Percentiles rank a stretch among this genome's conserved stretches.
Conservation (phyloP, 2,329 filamentous ascomycete genomes). For the Thelonectria discophora region DNA sequence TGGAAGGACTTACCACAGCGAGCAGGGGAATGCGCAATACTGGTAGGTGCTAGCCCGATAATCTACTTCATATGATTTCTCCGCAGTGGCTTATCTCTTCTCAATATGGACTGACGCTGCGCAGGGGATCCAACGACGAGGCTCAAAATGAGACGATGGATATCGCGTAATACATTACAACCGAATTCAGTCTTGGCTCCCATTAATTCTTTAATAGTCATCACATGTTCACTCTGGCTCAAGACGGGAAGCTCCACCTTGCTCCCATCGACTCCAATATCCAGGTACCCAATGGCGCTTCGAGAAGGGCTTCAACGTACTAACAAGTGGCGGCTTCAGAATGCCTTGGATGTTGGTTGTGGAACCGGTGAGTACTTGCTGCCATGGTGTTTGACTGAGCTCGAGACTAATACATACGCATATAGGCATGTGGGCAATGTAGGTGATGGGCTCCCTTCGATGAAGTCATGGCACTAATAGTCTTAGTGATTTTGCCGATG, state of each 20-base stretch:
- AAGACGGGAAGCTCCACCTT: constrained; percentile 24
- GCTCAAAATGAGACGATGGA: constrained; percentile 32
- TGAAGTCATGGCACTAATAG: neutral
- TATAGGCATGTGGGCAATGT: constrained; percentile 15
- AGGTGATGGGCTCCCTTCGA: neutral
- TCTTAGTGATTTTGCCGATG: constrained; percentile 13
- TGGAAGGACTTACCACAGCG: constrained; percentile 2
- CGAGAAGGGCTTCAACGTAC: neutral
- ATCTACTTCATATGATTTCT: neutral
- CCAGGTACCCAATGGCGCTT: constrained; percentile 13
- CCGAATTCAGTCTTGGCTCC: neutral
- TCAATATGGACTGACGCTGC: neutral
- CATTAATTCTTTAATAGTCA: constrained; percentile 4
- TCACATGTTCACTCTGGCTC: constrained; percentile 17
- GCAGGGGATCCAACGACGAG: constrained; percentile 32
- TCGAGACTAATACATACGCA: neutral
- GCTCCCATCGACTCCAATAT: constrained; percentile 20
- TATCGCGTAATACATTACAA: constrained; percentile 20
- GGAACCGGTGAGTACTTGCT: constrained; percentile 25
- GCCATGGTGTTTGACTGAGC: neutral
- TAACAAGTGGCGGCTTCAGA: neutral
- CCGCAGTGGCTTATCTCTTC: neutral
- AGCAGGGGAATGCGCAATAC: constrained; percentile 1
- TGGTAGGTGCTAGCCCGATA: neutral
- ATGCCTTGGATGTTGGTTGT: constrained; percentile 29